Conservation (phyloP, 179 eudicot genomes). For the Carnegiea gigantea region DNA sequence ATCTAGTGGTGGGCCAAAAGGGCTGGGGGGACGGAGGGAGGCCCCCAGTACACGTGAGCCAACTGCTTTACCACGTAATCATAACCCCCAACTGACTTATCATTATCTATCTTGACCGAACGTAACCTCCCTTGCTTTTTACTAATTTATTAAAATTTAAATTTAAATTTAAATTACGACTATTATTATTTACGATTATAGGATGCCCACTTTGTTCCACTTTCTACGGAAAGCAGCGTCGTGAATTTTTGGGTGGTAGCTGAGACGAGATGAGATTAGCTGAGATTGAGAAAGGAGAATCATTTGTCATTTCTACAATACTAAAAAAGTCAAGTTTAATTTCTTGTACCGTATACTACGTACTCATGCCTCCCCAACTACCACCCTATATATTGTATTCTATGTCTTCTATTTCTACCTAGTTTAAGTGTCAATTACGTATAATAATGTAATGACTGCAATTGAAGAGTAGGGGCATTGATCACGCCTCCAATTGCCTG, state of each 20-base stretch:
- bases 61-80: constrained; percentile 34
- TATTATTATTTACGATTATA: neutral
- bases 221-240: constrained; percentile 29
- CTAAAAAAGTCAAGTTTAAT: neutral
- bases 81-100: constrained; percentile 39
- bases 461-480: neutral
- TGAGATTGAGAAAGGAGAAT: neutral
- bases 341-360: neutral
- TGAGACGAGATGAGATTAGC: neutral
- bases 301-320: neutral
- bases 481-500: too few species aligned
- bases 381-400: neutral
- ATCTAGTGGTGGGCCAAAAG: neutral
- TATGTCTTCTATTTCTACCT: neutral
- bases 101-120: constrained; percentile 27
- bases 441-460: too few species aligned
- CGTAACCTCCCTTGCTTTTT: neutral
- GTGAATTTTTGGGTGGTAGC: constrained; percentile 11
- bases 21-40: neutral
- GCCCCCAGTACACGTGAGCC: constrained; percentile 34
- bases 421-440: neutral
- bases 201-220: neutral
- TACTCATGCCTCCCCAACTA: neutral
- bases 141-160: neutral
- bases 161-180: too few species aligned